Evolutionary conservation across 345 rosid species (phyloP), one percentile per base, ranked within the genome.

Genomic region (Kandelia obovata): DNA sequence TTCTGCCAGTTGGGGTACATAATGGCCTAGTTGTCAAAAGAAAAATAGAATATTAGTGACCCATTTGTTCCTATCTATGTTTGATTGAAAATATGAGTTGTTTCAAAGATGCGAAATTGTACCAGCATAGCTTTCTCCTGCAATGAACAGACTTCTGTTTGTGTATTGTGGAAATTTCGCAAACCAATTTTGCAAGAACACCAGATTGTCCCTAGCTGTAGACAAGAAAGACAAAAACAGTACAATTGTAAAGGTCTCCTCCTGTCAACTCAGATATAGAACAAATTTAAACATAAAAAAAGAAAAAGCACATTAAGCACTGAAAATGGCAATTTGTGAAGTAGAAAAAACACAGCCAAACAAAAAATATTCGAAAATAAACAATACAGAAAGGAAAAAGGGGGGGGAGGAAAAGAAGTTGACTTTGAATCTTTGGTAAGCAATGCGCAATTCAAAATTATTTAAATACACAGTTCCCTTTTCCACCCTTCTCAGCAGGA

Each of bases 111-210:
- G 16, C 6, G 19, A 21, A 30, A 53, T 25, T 30, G 28, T 85
- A 92, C 97, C 97, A 58, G 99, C 99, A 81, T 95, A 95, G 80
- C 99, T 92, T 85, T 92, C 97, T 75, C 99, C 99, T 20, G 96
- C 80, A 51, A 95, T 83, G 86, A 78, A 95, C 78, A 95, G 80
- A 80, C 92, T 90, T 79, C 97, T 84, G 83, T 90, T 92, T 72
- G 71, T 90, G 88, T 90, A 95, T 6, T 92, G 92, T 56, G 97
- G 91, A 81, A 92, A 92, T 69, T 86, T 95, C 73, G 78, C 73
- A 64, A 95, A 83, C 99, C 99, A 95, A 73, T 83, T 83, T 79
- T 84, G 81, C 87, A 95, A 83, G 90, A 92, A 95, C 68, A 85
- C 83, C 79, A 95, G 84, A 76, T 92, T 95, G 88, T 92, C 97